Conservation (phyloP, 2,329 filamentous ascomycete genomes). For the Capronia americana region DNA sequence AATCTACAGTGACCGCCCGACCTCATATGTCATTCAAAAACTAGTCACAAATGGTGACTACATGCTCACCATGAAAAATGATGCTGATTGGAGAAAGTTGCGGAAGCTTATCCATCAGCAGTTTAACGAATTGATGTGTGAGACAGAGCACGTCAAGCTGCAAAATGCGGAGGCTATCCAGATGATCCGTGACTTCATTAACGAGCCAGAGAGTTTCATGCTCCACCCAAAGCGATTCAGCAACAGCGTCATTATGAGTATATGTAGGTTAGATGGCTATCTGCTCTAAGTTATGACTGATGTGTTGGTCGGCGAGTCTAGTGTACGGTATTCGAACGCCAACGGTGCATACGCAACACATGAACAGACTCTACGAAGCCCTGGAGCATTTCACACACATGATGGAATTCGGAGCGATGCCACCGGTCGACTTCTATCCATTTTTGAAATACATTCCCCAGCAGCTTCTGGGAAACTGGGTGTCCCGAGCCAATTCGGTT, state of each 20-base stretch:
- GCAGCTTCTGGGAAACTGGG: constrained; percentile 49
- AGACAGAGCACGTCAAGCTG: constrained; percentile 52
- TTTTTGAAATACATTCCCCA: constrained; percentile 54
- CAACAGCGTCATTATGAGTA: constrained; percentile 57
- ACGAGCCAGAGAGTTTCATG: constrained; percentile 53
- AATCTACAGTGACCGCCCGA: constrained; percentile 53
- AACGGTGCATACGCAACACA: constrained; percentile 44
- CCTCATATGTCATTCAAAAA: constrained; percentile 49
- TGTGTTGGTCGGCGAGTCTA: constrained; percentile 10
- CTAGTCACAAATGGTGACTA: constrained; percentile 57
- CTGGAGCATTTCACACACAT: constrained; percentile 55
- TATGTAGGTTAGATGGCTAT: constrained; percentile 9
- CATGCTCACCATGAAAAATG: constrained; percentile 56
- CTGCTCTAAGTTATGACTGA: constrained; percentile 32
- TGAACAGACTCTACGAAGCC: constrained; percentile 49
- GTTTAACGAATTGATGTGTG: constrained; percentile 49
- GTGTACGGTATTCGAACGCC: constrained; percentile 49
- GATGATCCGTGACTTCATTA: constrained; percentile 55
- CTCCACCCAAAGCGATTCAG: constrained; percentile 56
- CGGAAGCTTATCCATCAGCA: constrained; percentile 55
- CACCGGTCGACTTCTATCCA: constrained; percentile 57
- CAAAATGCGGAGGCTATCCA: constrained; percentile 58
- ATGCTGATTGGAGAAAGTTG: constrained; percentile 53
- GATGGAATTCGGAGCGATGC: constrained; percentile 56
- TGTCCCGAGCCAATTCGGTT: constrained; percentile 46